Evolutionary conservation across 1,139 yeast genomes (phyloP).

Genomic region (Fermentozyma sake): DNA sequence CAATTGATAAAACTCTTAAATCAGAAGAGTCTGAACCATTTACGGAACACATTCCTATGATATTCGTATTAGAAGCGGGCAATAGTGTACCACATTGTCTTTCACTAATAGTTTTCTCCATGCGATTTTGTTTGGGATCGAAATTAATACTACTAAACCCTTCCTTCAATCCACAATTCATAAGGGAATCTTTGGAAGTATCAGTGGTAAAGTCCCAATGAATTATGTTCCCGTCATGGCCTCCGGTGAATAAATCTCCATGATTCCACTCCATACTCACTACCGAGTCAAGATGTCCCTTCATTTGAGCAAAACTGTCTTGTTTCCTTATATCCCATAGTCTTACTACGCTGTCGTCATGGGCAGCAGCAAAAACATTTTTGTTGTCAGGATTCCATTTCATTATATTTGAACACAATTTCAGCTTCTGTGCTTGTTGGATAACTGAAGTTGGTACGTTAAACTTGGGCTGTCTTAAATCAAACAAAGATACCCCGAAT

Average conservation of each 20-base stretch:
- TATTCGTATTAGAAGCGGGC: conserved; percentile 52
- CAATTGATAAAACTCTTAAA: conserved; percentile 46
- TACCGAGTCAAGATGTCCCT: conserved; percentile 54
- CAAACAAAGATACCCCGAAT: conserved; percentile 69
- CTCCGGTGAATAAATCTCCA: conserved; percentile 59
- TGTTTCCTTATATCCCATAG: conserved; percentile 75
- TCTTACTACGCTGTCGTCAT: conserved; percentile 53
- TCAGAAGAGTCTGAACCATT: conserved; percentile 22
- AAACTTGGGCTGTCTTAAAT: conserved; percentile 47
- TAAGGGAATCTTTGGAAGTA: conserved; percentile 14
- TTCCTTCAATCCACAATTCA: conserved; percentile 43
- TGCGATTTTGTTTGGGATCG: conserved; percentile 25
- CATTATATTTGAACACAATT: conserved; percentile 24
- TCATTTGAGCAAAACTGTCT: conserved; percentile 48
- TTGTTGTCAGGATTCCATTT: conserved; percentile 64
- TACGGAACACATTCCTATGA: conserved; percentile 40
- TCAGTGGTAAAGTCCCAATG: conserved; percentile 62
- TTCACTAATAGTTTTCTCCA: conserved; percentile 30
- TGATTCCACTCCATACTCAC: conserved; percentile 62
- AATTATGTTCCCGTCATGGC: conserved; percentile 66
- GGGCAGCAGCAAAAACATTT: conserved; percentile 63
- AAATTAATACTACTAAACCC: conserved; percentile 43
- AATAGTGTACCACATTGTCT: conserved; percentile 60
- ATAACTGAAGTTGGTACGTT: conserved; percentile 26
- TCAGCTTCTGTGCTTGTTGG: conserved; percentile 12